phyloP scores from a whole-genome alignment of 2,329 filamentous ascomycete genomes.

The Monascus ruber region DNA sequence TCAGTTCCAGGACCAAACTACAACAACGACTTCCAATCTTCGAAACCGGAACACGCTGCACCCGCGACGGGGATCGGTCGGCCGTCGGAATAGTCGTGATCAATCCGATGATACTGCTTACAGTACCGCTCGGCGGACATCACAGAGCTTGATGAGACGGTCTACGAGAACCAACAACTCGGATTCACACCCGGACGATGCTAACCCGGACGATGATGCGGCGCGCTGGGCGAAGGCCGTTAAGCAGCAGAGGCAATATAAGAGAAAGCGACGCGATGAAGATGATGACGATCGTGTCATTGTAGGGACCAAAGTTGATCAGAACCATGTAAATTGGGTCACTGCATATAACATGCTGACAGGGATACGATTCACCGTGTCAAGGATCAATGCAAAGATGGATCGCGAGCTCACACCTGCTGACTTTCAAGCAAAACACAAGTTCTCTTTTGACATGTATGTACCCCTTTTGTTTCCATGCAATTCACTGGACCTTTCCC shows the following conservation, averaged over 20 bases:
- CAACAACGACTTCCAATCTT: constrained; percentile 45
- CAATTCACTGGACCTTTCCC: constrained; percentile 7
- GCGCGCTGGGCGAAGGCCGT: constrained; percentile 87
- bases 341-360: constrained; percentile 99
- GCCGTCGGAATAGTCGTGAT: constrained; percentile 55
- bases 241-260: constrained; percentile 80
- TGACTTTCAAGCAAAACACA: constrained; percentile 89
- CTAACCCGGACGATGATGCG: constrained; percentile 79
- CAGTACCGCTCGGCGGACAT: constrained; percentile 68
- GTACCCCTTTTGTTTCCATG: constrained; percentile 23
- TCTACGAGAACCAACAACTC: constrained; percentile 78
- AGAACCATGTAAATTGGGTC: constrained; percentile 93
- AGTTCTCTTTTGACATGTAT: constrained; percentile 97
- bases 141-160: constrained; percentile 68
- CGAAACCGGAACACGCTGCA: constrained; percentile 82
- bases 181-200: constrained; percentile 71
- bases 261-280: constrained; percentile 71
- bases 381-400: constrained; percentile 90
- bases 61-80: constrained; percentile 59
- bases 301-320: constrained; percentile 94
- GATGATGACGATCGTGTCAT: constrained; percentile 84
- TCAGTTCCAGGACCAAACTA: constrained; percentile 35
- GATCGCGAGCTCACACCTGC: constrained; percentile 79
- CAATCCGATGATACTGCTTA: constrained; percentile 50
- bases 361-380: constrained; percentile 93